These are phyloP conservation scores for Fusarium fujikuroi DNA, from an alignment of 2,329 filamentous ascomycete species.

Conservation along the genomic window DNA sequence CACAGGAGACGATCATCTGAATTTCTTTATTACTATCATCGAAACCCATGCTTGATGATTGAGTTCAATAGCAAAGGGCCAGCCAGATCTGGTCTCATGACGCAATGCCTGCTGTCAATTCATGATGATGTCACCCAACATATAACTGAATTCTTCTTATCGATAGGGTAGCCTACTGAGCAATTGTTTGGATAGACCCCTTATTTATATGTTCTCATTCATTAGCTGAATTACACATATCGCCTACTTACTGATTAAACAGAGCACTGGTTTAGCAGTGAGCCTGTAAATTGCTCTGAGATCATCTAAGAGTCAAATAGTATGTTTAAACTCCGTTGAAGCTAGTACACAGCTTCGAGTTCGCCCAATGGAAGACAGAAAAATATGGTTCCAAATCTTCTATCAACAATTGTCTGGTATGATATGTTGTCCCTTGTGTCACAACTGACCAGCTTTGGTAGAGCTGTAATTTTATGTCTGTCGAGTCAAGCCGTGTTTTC, in stretches of 20 bases:
- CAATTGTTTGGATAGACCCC: not conserved
- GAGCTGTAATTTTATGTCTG: not conserved
- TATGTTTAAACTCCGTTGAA: not conserved
- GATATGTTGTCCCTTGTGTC: not conserved
- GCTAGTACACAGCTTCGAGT: not conserved
- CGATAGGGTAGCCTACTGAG: not conserved
- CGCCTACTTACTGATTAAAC: not conserved
- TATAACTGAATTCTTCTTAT: slow-evolving; percentile 11
- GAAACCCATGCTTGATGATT: not conserved
- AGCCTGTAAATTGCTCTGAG: not conserved
- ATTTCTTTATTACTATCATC: not conserved
- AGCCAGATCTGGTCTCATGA: slow-evolving; percentile 30
- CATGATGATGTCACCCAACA: slow-evolving; percentile 31
- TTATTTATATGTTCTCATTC: not conserved
- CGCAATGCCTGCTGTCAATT: slow-evolving; percentile 24
- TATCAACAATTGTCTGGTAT: not conserved
- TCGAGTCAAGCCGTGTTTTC: not conserved
- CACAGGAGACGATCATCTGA: not conserved
- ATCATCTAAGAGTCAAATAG: not conserved
- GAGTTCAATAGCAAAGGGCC: not conserved
- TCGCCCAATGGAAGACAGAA: not conserved
- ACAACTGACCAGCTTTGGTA: not conserved
- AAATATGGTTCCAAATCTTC: not conserved
- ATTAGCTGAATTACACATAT: not conserved
- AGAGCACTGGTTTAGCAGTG: not conserved